A percentile compares a stretch with the other conserved stretches of the same genome.
These are phyloP conservation scores for Backusella tuberculispora DNA, from an alignment of 192 early-diverging fungal species.

Conservation along the genomic window DNA sequence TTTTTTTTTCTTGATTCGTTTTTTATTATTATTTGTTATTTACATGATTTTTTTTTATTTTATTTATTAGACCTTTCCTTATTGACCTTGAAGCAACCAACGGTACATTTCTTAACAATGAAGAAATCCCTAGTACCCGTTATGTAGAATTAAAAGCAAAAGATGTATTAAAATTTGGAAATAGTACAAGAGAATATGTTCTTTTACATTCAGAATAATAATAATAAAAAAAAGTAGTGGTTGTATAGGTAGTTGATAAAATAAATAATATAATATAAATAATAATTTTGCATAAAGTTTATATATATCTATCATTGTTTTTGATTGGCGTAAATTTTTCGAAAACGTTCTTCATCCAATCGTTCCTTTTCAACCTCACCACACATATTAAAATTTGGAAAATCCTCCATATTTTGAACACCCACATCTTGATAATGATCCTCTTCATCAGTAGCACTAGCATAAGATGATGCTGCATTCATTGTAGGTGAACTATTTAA, in stretches of 20 bases:
- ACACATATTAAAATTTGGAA: neutral
- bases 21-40: neutral
- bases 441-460: neutral
- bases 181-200: conserved; percentile 91
- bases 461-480: neutral
- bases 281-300: neutral
- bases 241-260: too few species aligned
- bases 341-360: neutral
- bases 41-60: neutral
- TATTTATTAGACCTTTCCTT: conserved; percentile 86
- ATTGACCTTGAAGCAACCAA: conserved; percentile 95
- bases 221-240: conserved; percentile 3
- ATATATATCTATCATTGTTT: too few species aligned
- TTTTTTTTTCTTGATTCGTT: neutral
- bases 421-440: neutral
- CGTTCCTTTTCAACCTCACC: neutral
- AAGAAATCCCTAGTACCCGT: conserved; percentile 69
- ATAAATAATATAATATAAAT: too few species aligned
- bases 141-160: conserved; percentile 84
- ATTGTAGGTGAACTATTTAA: neutral
- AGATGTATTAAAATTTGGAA: conserved; percentile 91
- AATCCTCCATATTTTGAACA: neutral
- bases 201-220: conserved; percentile 56
- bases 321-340: neutral
- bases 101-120: conserved; percentile 87